Conservation (phyloP, 257 asterid genomes). For the Capsicum chinense region DNA sequence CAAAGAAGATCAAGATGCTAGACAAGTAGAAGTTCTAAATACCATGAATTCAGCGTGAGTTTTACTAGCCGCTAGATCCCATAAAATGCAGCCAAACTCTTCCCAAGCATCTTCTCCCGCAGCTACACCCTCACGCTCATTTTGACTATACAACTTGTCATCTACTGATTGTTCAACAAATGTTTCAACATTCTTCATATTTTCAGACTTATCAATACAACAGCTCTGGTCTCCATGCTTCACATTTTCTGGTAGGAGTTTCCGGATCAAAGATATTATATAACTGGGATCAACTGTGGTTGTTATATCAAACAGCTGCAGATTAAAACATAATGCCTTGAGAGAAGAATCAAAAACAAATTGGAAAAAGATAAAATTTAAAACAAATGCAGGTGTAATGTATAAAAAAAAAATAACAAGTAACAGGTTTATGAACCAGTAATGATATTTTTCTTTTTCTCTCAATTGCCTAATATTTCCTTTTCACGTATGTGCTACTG, state of each 20-base stretch:
- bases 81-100: conserved; percentile 87
- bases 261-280: conserved; percentile 90
- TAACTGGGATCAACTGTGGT: conserved; percentile 91
- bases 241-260: conserved; percentile 61
- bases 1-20: conserved; percentile 17
- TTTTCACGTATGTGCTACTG: too few species aligned
- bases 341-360: not conserved
- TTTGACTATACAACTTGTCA: conserved; percentile 34
- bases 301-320: conserved; percentile 79
- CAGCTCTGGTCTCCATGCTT: conserved; percentile 38
- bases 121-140: conserved; percentile 39
- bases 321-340: conserved; percentile 11
- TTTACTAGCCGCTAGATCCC: conserved; percentile 96
- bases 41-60: conserved; percentile 93
- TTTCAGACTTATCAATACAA: conserved; percentile 39
- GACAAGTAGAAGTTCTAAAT: conserved; percentile 34
- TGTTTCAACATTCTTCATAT: conserved; percentile 46
- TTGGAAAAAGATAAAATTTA: not conserved
- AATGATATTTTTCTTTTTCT: too few species aligned
- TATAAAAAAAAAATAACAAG: conserved; percentile 17
- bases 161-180: conserved; percentile 39
- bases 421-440: not conserved
- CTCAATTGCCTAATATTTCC: too few species aligned
- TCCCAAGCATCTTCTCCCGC: conserved; percentile 71
- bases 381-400: not conserved